Base-by-base conservation (phyloP, 164 flowering plant species). In the Platanus orientalis region DNA sequence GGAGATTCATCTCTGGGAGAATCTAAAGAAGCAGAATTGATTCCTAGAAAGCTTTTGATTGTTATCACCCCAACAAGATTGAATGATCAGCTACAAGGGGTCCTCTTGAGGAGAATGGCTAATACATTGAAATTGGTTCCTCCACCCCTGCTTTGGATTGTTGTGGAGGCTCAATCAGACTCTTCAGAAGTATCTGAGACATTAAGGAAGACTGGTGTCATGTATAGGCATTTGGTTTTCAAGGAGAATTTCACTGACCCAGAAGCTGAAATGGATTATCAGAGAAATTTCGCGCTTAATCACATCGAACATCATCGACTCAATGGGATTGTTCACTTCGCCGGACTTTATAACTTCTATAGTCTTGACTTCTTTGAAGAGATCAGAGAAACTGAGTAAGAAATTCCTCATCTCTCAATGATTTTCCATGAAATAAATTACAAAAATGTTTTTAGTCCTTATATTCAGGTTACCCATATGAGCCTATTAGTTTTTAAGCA, bases 301-400 rank as follows among this genome's bases (percentile, higher is more conserved):
- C 97, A 95, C 71, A 87, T 95, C 34, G 96, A 92, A 69, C 88
- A 84, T 16, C 99, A 94, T 67, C 75, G 80, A 68, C 84, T 95
- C 0, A 81, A 83, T 57, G 97, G 99, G 25, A 85, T 95, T 28
- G 89, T 95, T 36, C 96, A 89, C 68, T 95, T 92, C 54, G 97
- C 94, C 0, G 86, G 73, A 10, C 82, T 88, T 34, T 73, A 72
- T 53, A 86, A 81, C 62, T 76, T 80, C 30, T 89, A 89, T 63
- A 90, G 84, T 68, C 96, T 94, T 32, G 70, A 52, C 42, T 83
- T 95, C 84, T 95, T 95, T 66, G 69, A 83, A 13, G 79, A 82
- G 67, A 77, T 92, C 45, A 74, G 97, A 73, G 76, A 78, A 30
- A 86, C 82, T 20, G 94, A 84, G 99, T 95, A 88, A 7, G 93